These are phyloP conservation scores for Gentiana dahurica DNA, from an alignment of 257 asterid species.

Conservation along the genomic window DNA sequence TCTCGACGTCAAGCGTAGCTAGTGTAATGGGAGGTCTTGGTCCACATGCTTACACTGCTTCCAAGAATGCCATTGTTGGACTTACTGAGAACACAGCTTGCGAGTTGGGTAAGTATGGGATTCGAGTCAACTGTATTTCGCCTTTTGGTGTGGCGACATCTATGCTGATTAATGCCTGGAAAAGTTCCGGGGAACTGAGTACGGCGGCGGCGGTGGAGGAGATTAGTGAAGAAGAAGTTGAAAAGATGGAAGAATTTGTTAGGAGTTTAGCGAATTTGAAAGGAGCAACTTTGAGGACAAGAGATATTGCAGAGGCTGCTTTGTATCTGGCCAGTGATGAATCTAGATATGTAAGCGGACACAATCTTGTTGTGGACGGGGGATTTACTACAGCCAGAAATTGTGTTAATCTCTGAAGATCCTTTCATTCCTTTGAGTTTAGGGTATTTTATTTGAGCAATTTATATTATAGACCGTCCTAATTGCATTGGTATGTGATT, in stretches of 20 bases:
- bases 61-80: constrained; percentile 79
- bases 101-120: constrained; percentile 49
- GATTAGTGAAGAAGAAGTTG: constrained; percentile 33
- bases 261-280: constrained; percentile 42
- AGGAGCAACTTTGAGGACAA: constrained; percentile 13
- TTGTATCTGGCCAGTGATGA: constrained; percentile 27
- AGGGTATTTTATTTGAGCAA: no score
- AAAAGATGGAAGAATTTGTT: constrained; percentile 64
- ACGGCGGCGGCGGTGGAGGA: constrained; percentile 11
- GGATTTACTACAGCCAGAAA: constrained; percentile 19
- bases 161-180: constrained; percentile 73
- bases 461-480: no score
- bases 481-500: no score
- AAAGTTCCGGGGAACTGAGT: constrained; percentile 13
- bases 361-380: constrained; percentile 30
- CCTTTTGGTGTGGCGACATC: constrained; percentile 93
- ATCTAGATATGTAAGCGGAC: constrained; percentile 26
- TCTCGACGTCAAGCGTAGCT: constrained; percentile 76
- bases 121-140: constrained; percentile 71
- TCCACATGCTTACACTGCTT: constrained; percentile 81
- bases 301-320: constrained; percentile 28
- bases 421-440: no score
- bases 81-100: constrained; percentile 66
- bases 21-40: constrained; percentile 64
- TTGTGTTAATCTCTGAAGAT: constrained; percentile 8